Percentiles rank a stretch among this genome's conserved stretches.
phyloP scores from a whole-genome alignment of 192 early-diverging fungal genomes.

The Chytriomyces hyalinus region DNA sequence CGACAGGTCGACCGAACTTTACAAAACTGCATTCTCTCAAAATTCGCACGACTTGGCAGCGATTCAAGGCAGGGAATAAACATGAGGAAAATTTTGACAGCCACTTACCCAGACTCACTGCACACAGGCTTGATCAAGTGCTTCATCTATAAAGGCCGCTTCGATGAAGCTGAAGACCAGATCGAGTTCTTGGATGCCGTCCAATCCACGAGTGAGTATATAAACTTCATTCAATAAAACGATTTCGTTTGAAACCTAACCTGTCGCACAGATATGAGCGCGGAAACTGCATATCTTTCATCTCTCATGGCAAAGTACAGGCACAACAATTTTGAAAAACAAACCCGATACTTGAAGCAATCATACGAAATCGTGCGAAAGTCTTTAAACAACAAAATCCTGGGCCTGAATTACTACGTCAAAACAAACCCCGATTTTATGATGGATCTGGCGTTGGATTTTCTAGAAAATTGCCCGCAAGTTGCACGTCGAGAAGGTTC shows the following conservation, averaged over 20 bases:
- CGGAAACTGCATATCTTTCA: constrained; percentile 46
- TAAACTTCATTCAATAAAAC: constrained; percentile 2
- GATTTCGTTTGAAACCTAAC: neutral
- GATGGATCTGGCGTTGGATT: constrained; percentile 46
- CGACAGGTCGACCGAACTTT: constrained; percentile 28
- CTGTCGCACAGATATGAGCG: constrained; percentile 26
- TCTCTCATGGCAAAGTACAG: constrained; percentile 54
- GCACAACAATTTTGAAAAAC: constrained; percentile 39
- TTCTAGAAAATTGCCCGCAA: constrained; percentile 46
- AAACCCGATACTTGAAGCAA: constrained; percentile 48
- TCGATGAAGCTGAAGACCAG: constrained; percentile 58
- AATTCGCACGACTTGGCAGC: constrained; percentile 31
- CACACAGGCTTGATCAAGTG: constrained; percentile 51
- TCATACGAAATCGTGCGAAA: constrained; percentile 36
- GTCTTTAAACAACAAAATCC: constrained; percentile 24
- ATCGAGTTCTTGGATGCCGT: constrained; percentile 57
- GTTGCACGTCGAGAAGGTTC: constrained; percentile 14
- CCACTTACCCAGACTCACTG: neutral
- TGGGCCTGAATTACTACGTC: constrained; percentile 51
- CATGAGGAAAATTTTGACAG: neutral
- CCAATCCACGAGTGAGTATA: constrained; percentile 42
- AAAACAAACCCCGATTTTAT: constrained; percentile 55
- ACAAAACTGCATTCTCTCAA: constrained; percentile 22
- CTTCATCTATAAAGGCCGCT: constrained; percentile 45
- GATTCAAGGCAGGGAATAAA: constrained; percentile 31